Percentiles rank a stretch among this genome's conserved stretches.
Conservation (phyloP, 2,329 filamentous ascomycete genomes). For the Arthrobotrys conoides region DNA sequence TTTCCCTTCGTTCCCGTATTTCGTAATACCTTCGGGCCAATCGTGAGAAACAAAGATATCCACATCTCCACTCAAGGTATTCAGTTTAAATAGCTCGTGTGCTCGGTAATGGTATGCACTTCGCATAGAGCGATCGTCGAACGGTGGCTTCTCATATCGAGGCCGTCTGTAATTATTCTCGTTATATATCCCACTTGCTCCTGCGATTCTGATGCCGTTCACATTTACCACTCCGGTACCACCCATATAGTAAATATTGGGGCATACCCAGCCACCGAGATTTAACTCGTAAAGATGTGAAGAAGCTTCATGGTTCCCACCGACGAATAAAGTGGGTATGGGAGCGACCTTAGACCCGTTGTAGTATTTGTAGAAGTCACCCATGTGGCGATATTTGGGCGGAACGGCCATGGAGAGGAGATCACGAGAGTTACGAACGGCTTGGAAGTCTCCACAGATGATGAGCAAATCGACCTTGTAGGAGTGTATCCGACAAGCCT, state of each 20-base stretch:
- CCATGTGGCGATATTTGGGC: conserved; percentile 85
- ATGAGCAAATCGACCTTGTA: conserved; percentile 85
- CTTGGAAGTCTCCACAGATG: conserved; percentile 97
- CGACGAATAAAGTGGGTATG: conserved; percentile 91
- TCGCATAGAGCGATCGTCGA: conserved; percentile 80
- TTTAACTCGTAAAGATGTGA: conserved; percentile 90
- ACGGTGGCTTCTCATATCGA: conserved; percentile 89
- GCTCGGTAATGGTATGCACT: conserved; percentile 92
- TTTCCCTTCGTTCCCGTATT: conserved; percentile 77
- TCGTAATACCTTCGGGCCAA: conserved; percentile 89
- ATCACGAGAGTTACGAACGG: conserved; percentile 89
- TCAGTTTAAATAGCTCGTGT: conserved; percentile 88
- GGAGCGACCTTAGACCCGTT: conserved; percentile 82
- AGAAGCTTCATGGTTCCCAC: conserved; percentile 94
- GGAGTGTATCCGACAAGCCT: conserved; percentile 73
- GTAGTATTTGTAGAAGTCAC: conserved; percentile 96
- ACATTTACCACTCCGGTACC: conserved; percentile 89
- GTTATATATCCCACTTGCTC: conserved; percentile 95
- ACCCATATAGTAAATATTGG: conserved; percentile 97
- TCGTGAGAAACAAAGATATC: conserved; percentile 95
- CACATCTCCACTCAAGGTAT: conserved; percentile 86
- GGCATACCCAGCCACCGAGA: conserved; percentile 96
- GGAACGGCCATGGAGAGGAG: conserved; percentile 91
- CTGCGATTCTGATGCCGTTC: conserved; percentile 88
- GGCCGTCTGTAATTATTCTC: conserved; percentile 86